Evolutionary conservation across 23 red algal species (phyloP), one percentile per base, ranked within the genome.

Genomic region (Gracilaria caudata): DNA sequence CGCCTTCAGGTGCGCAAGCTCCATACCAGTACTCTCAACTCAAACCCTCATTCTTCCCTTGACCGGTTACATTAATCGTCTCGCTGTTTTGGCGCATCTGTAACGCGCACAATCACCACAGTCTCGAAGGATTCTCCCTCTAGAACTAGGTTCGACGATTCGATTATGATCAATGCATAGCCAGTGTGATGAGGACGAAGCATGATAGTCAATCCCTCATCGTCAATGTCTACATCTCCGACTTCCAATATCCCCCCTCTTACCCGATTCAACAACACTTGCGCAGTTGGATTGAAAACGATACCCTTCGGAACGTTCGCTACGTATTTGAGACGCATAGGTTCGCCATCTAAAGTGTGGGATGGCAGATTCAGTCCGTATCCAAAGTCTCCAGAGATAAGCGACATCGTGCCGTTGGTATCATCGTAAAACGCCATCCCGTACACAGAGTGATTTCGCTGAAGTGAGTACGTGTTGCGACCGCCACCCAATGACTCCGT

Each of bases 401-500:
- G 70, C 70, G 37, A 19, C 17, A 25, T 75, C 33, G 38, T 26
- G 38, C 38, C 70, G 25, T 38, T 4, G 43, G 19, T 75, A 13
- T 75, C 40, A 26, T 75, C 70, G 33, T 75, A 75, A n/a, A 75
- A 75, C 70, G 70, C 70, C 21, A 75, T 75, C 1, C 70, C 70
- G 24, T 75, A 75, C 40, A 75, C 70, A 2, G 70, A 75, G 25
- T 75, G 70, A 26, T 47, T 75, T 9, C 70, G 39, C 0, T 24
- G 2, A 0, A 75, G 4, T 0, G 70, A 17, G 26, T 75, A 75
- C 14, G 26, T 19, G 29, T 66, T 75, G 9, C 40, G 19, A 5
- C 10, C 32, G 43, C 70, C 70, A 7, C 40, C 10, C 9, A 13
- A 0, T 45, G 38, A 47, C 10, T 46, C 20, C 0, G 70, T 75